Percentiles rank a stretch among this genome's conserved stretches.
These are phyloP conservation scores for Dactylorhiza incarnata DNA, from an alignment of 106 monocot genomes.

Conservation along the genomic window DNA sequence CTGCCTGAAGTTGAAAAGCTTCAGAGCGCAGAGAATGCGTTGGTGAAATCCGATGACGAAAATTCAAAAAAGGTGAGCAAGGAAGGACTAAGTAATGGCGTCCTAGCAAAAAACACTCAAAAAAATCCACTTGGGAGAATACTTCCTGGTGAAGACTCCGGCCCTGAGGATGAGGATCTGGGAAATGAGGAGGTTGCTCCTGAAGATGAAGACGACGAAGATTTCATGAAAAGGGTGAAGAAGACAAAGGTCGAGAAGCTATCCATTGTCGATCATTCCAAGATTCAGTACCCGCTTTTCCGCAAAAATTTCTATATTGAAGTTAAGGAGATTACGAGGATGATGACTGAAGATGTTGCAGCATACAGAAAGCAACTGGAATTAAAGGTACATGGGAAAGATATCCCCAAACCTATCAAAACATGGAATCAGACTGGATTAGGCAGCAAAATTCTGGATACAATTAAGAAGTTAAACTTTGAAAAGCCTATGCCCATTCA, in stretches of 20 bases:
- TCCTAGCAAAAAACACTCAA: slow-evolving; percentile 22
- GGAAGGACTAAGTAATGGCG: slow-evolving; percentile 44
- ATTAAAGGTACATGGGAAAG: slow-evolving; percentile 91
- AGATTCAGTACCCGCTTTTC: slow-evolving; percentile 79
- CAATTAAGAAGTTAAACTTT: slow-evolving; percentile 75
- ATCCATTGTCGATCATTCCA: slow-evolving; percentile 84
- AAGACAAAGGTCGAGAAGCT: slow-evolving; percentile 92
- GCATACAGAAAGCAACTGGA: slow-evolving; percentile 74
- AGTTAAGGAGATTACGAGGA: slow-evolving; percentile 76
- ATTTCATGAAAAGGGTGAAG: slow-evolving; percentile 91
- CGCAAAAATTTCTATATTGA: slow-evolving; percentile 94
- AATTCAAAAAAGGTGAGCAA: slow-evolving; percentile 9
- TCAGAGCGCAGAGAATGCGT: slow-evolving; percentile 15
- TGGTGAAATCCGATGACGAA: slow-evolving; percentile 6
- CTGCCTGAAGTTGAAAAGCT: slow-evolving; percentile 68
- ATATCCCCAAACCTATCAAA: slow-evolving; percentile 90
- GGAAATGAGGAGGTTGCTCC: slow-evolving; percentile 42
- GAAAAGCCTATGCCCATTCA: slow-evolving; percentile 98
- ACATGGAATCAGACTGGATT: slow-evolving; percentile 92
- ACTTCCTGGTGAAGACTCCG: slow-evolving; percentile 84
- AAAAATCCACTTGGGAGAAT: slow-evolving; percentile 74
- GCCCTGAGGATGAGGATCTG: slow-evolving; percentile 55
- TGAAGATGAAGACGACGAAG: slow-evolving; percentile 95
- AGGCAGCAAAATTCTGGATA: slow-evolving; percentile 76
- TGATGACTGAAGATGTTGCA: slow-evolving; percentile 61